These are phyloP conservation scores for Fusarium subtropicale DNA, from an alignment of 2,329 filamentous ascomycete species.

Conservation along the genomic window DNA sequence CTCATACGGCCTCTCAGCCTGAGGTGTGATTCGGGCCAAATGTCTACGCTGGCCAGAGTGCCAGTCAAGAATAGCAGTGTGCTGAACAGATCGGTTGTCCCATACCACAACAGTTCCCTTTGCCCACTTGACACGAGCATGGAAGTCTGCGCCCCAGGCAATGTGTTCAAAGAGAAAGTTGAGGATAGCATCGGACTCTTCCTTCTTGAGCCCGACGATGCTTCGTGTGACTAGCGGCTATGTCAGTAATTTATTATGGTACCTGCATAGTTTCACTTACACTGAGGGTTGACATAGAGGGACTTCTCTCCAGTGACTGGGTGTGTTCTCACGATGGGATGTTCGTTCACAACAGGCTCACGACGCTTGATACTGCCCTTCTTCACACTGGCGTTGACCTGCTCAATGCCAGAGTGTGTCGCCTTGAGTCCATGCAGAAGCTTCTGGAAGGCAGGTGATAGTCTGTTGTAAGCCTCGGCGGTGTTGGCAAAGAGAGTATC, in stretches of 20 bases:
- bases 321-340: conserved; percentile 85
- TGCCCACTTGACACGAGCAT: conserved; percentile 81
- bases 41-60: conserved; percentile 81
- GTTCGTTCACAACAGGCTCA: conserved; percentile 78
- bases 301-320: conserved; percentile 87
- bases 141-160: conserved; percentile 70
- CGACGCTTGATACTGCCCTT: conserved; percentile 78
- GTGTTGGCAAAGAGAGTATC: conserved; percentile 87
- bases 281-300: conserved; percentile 85
- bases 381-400: conserved; percentile 75
- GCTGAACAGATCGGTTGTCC: conserved; percentile 85
- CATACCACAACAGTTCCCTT: conserved; percentile 85
- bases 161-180: conserved; percentile 74
- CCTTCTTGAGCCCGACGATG: conserved; percentile 86
- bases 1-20: conserved; percentile 82
- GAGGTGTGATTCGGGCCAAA: conserved; percentile 83
- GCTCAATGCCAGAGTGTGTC: conserved; percentile 84
- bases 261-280: conserved; percentile 59
- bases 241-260: not conserved
- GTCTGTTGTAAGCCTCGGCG: conserved; percentile 81
- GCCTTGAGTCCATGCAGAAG: conserved; percentile 84
- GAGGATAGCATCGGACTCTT: conserved; percentile 82
- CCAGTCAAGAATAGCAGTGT: conserved; percentile 87
- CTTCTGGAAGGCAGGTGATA: conserved; percentile 83
- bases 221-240: conserved; percentile 74